Evolutionary conservation across 345 rosid species (phyloP), one percentile per base, ranked within the genome.

Genomic region (Syzygium aqueum): DNA sequence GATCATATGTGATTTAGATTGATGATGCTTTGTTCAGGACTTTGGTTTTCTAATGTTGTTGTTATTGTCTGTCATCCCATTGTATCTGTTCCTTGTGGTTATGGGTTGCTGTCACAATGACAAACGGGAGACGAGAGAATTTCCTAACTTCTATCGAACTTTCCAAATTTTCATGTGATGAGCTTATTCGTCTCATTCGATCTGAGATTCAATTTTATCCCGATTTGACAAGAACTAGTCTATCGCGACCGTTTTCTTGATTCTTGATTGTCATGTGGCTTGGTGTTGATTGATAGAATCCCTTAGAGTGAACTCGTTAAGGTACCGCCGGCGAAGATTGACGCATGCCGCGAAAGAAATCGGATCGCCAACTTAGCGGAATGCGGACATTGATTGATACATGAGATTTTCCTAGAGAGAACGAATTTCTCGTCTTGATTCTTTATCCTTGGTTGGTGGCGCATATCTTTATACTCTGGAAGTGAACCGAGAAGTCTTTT

Each of bases 331-430:
- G 40, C 77, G 8, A 30, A 67, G 46, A 17, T 1, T 30, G 78
- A 7, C 3, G 12, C 12, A 1, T 22, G 5, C 3, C 1, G 3
- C 9, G 43, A 30, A 30, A 19, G 77, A 16, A 65, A 65, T 5
- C 6, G 5, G 43, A 7, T 9, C 2, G 2, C 0, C 17, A 3
- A 30, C 33, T 0, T 0, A 30, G 13, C 0, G 1, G 7, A 67
- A 16, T 21, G 23, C 0, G 6, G 33, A 0, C 30, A 50, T 53
- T 53, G 3, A 53, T 53, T 7, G 17, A 53, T 53, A 53, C 2
- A 6, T 17, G 22, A 16, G 22, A 53, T 53, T 17, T 6, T 53
- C 22, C 56, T 53, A 3, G 3, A 17, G 22, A 53, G 56, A 17
- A 6, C 22, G 22, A 17, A 53, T 53, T 53, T 6, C 23, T 53